These are phyloP conservation scores for Euclidium syriacum DNA, from an alignment of 345 rosid species.

Conservation along the genomic window DNA sequence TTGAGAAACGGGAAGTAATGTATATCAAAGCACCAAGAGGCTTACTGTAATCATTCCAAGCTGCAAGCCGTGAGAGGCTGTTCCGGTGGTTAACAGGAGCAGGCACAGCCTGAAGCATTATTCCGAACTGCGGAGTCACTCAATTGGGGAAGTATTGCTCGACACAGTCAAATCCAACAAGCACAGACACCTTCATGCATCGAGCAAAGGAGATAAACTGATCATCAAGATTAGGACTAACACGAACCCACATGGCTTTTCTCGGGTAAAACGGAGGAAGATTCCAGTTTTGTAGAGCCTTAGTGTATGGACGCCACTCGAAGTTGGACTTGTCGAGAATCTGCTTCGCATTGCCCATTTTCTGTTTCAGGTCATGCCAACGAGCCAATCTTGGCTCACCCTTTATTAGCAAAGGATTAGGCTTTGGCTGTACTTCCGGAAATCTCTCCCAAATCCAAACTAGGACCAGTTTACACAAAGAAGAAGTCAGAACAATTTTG, in stretches of 20 bases:
- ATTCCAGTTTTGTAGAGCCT: not conserved
- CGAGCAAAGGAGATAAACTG: conserved; percentile 17
- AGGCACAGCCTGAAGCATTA: conserved; percentile 48
- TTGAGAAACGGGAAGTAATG: conserved; percentile 33
- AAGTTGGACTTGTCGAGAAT: conserved; percentile 26
- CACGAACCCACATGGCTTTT: conserved; percentile 9
- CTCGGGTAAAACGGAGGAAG: conserved; percentile 19
- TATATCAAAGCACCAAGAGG: conserved; percentile 18
- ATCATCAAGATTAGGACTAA: conserved; percentile 13
- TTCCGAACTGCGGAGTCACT: too few relatives aligned
- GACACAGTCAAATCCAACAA: conserved; percentile 32
- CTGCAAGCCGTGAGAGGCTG: not conserved
- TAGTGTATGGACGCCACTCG: conserved; percentile 39
- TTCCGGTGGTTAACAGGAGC: not conserved
- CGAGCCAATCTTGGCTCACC: conserved; percentile 33
- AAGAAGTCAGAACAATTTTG: conserved; percentile 4
- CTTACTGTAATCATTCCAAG: conserved; percentile 26
- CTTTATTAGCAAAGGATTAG: not conserved
- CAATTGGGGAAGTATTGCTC: conserved; percentile 42
- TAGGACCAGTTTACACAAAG: conserved; percentile 31
- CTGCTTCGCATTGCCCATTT: not conserved
- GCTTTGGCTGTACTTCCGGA: conserved; percentile 10
- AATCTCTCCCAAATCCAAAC: conserved; percentile 45
- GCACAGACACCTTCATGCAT: conserved; percentile 24
- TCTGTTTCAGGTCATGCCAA: conserved; percentile 18